A percentile compares a stretch with the other conserved stretches of the same genome.
Conservation (phyloP, 148 eudicot genomes). For the Silene latifolia region DNA sequence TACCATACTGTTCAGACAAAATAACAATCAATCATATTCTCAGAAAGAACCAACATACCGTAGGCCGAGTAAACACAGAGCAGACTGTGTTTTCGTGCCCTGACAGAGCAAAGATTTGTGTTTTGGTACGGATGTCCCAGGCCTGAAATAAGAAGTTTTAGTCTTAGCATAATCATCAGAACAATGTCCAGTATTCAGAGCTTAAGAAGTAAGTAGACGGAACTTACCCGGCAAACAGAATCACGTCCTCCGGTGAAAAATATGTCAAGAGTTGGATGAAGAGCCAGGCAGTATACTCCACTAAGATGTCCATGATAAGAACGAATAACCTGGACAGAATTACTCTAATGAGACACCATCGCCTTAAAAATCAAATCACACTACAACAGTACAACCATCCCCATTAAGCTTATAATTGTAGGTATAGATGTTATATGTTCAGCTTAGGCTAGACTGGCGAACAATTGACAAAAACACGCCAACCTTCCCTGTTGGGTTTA, state of each 20-base stretch:
- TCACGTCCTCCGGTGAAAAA: constrained; percentile 97
- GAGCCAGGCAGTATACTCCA: constrained; percentile 94
- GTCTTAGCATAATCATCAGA: neutral
- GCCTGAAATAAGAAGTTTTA: constrained; percentile 48
- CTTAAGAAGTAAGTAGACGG: neutral
- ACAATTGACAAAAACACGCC: neutral
- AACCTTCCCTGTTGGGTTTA: neutral
- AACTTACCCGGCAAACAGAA: constrained; percentile 91
- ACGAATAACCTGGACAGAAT: constrained; percentile 63
- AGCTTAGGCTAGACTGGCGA: neutral
- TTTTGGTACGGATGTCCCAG: constrained; percentile 96
- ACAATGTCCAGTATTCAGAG: neutral
- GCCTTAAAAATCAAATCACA: neutral
- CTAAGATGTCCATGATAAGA: constrained; percentile 97
- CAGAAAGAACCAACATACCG: constrained; percentile 40
- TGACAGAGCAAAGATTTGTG: constrained; percentile 78
- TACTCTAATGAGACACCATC: constrained; percentile 5
- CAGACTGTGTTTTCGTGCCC: constrained; percentile 99
- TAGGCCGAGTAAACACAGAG: constrained; percentile 90
- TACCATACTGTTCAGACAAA: neutral
- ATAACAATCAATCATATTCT: neutral
- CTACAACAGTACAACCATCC: neutral
- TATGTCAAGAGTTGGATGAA: constrained; percentile 95
- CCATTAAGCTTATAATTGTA: neutral
- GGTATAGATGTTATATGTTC: neutral